Evolutionary conservation across 805 yeast genomes (phyloP), one percentile per base, ranked within the genome.

Genomic region (Lipomyces sp.): DNA sequence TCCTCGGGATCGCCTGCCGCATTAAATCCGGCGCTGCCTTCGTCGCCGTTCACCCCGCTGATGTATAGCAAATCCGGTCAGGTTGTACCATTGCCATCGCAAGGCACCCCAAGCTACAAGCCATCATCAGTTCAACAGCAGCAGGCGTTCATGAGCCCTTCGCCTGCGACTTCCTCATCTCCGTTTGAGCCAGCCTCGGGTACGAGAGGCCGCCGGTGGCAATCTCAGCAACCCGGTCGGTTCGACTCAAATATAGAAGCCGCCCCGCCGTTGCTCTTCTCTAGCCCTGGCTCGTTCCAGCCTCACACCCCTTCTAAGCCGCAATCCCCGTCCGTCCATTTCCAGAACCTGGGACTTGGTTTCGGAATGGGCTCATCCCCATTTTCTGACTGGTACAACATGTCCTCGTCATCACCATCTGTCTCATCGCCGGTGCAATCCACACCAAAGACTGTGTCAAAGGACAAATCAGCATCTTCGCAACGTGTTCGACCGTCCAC

Each of bases 361-460:
- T n/a, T 33, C 42, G 45, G 51, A 24, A n/a, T n/a, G n/a, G 45
- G 42, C 32, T 53, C 59, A 4, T 56, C 61, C 37, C 58, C 61
- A 45, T 57, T 53, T 29, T 57, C 61, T 33, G 65, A 62, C 39
- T 62, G 65, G 65, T 62, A 62, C 45, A 57, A 35, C 39, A 39
- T 55, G 53, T 32, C 53, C 4, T 37, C 48, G 30, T 13, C 53
- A 37, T 15, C 54, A 30, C 4, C 35, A 15, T 37, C 62, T 10
- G 34, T 24, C 53, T 33, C 37, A 8, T 18, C 59, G 34, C 57
- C 42, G 13, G 29, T 54, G 30, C 29, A 32, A 15, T 24, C 24
- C 24, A 30, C 63, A 7, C 24, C 56, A 18, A 10, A 11, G n/a
- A 10, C 50, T 3, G 7, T 3, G n/a, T n/a, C 35, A 7, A n/a